Evolutionary conservation across 169 alveolate genomes (phyloP).

Genomic region (Plasmodium relictum): DNA sequence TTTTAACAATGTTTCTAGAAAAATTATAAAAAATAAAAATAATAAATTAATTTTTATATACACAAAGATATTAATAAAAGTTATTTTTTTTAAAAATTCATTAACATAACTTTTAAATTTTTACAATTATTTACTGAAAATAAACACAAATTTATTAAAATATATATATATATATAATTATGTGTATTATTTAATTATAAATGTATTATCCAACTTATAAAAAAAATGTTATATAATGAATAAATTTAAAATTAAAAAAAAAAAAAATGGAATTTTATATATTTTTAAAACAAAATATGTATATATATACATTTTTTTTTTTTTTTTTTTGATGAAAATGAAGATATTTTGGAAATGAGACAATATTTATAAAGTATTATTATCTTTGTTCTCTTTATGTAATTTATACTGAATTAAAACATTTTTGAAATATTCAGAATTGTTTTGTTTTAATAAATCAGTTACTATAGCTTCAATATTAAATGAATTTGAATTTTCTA

Average conservation of each 20-base stretch:
- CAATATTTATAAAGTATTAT: not conserved
- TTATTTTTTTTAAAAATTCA: too few relatives aligned
- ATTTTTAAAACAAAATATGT: not conserved
- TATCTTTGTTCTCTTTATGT: not conserved
- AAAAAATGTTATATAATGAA: too few relatives aligned
- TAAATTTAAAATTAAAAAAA: not conserved
- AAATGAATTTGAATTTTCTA: conserved; percentile 17
- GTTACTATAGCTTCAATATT: conserved; percentile 22
- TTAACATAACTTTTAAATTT: too few relatives aligned
- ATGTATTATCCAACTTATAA: too few relatives aligned
- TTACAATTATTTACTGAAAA: too few relatives aligned
- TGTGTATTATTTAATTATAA: too few relatives aligned
- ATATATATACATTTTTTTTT: not conserved
- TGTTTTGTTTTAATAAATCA: conserved; percentile 25
- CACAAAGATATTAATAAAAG: too few relatives aligned
- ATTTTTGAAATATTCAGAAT: conserved; percentile 33
- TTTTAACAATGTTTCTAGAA: too few relatives aligned
- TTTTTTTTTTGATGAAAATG: not conserved
- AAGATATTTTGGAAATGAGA: not conserved
- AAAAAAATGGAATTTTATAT: not conserved
- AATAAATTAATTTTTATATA: too few relatives aligned
- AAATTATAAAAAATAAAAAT: too few relatives aligned
- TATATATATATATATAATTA: too few relatives aligned
- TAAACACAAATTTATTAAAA: too few relatives aligned
- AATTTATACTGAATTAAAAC: conserved; percentile 34